Evolutionary conservation across 441 rosid species (phyloP).

Genomic region (Populus hybrid): DNA sequence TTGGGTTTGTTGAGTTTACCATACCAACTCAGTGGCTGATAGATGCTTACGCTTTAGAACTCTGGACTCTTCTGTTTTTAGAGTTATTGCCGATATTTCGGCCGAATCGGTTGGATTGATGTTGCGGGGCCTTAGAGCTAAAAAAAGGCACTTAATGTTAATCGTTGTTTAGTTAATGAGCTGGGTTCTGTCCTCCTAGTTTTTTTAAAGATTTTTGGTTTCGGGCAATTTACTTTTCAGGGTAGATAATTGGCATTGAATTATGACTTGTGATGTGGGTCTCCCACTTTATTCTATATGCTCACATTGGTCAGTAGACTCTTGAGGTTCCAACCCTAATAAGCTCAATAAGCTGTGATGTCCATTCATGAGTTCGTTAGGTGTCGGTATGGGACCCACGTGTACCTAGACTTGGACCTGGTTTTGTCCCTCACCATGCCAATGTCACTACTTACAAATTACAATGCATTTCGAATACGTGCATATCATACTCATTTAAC

Average conservation of each 20-base stretch:
- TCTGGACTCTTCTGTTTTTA: background rate
- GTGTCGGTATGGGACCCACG: slow-evolving; percentile 25
- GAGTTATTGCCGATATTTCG: background rate
- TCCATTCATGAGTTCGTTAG: background rate
- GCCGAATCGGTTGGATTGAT: background rate
- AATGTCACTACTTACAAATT: background rate
- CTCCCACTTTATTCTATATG: background rate
- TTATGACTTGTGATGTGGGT: background rate
- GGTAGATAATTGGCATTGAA: background rate
- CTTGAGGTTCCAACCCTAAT: background rate
- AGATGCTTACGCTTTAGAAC: background rate
- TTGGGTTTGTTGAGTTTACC: background rate
- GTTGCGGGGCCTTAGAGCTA: background rate
- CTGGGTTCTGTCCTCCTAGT: background rate
- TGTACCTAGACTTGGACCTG: background rate
- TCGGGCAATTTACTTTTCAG: background rate
- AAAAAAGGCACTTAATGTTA: background rate
- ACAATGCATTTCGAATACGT: slow-evolving; percentile 11
- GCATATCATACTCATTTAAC: background rate
- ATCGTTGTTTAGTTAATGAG: background rate
- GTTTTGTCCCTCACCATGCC: background rate
- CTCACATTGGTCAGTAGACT: background rate
- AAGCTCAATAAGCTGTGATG: slow-evolving; percentile 10
- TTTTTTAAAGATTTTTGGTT: background rate
- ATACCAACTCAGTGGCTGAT: background rate